These are phyloP conservation scores for Cordyceps tenuipes DNA, from an alignment of 2,329 filamentous ascomycete genomes.

Conservation along the genomic window DNA sequence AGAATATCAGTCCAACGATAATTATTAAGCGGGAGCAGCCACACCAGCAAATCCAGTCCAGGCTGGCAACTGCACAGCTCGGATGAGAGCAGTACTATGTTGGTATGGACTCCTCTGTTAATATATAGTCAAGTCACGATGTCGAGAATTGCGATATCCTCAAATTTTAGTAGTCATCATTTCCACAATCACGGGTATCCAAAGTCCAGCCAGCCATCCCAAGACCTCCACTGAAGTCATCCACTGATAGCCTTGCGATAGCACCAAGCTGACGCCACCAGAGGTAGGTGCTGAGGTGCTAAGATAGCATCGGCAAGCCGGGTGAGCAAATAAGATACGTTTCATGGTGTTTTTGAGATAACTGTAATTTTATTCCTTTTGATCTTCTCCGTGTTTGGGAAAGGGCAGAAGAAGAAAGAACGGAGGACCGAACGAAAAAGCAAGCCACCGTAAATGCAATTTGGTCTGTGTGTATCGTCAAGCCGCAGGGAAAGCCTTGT, in stretches of 20 bases:
- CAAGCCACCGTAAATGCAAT: not conserved
- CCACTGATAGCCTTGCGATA: not conserved
- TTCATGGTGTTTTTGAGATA: not conserved
- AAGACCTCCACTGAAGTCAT: not conserved
- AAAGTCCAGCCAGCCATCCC: not conserved
- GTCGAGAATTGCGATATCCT: not conserved
- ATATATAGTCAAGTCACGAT: not conserved
- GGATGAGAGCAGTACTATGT: not conserved
- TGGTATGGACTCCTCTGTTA: not conserved
- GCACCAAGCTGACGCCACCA: not conserved
- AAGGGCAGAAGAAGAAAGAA: not conserved
- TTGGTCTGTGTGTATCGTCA: not conserved
- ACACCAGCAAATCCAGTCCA: not conserved
- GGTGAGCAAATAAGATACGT: not conserved
- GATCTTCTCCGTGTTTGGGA: not conserved
- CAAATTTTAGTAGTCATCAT: not conserved
- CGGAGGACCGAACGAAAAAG: not conserved
- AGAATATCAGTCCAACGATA: constrained; percentile 4
- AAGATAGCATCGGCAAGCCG: not conserved
- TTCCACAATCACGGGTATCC: not conserved
- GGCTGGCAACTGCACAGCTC: not conserved
- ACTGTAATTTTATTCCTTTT: not conserved
- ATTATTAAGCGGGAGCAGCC: not conserved
- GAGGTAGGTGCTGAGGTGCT: too few species aligned
- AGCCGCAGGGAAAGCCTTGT: not conserved